Evolutionary conservation across 2,329 filamentous ascomycete species (phyloP), one percentile per base, ranked within the genome.

Genomic region (Elsinoe batatas): DNA sequence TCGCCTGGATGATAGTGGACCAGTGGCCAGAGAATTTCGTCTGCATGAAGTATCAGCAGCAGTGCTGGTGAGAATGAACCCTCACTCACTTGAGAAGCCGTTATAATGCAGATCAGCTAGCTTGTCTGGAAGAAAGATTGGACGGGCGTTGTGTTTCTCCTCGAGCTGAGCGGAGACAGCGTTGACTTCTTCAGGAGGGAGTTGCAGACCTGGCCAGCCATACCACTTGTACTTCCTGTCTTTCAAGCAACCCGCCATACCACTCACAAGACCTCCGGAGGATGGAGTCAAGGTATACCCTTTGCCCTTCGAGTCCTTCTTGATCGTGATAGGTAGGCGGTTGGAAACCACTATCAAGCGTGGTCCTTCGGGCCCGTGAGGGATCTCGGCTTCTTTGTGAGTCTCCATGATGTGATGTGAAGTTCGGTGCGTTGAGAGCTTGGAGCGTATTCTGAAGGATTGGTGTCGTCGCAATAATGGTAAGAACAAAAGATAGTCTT

Each of bases 1-100:
- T 97, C 91, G 68, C 91, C 91, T 51, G 93, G 91, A 72, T 98
- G 93, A 74, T 97, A 97, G 75, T 97, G 93, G 77, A 98, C 95
- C 37, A 98, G 83, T 2, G 93, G 93, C 93, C 93, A 98, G 58
- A 98, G 84, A 69, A 97, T 97, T 6, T 89, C 94, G 72, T 98
- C 89, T 91, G 18, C 12, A n/a, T 8, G 18, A 26, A 4, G 20
- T 13, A n/a, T 15, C 36, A 50, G 37, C 17, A 2, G 43, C 13
- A 13, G 32, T 18, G 13, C 22, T 22, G 17, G 44, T 40, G 37
- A 18, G 15, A 33, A 7, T 18, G 17, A 35, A 33, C 11, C 15
- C 26, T 6, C 47, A 68, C 86, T 70, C 74, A 95, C 89, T 97
- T 36, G 91, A 91, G 71, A 97, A 97, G 47, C 93, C 93, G 68